phyloP scores from a whole-genome alignment of 75 land plant genomes.

The Picea glauca region DNA sequence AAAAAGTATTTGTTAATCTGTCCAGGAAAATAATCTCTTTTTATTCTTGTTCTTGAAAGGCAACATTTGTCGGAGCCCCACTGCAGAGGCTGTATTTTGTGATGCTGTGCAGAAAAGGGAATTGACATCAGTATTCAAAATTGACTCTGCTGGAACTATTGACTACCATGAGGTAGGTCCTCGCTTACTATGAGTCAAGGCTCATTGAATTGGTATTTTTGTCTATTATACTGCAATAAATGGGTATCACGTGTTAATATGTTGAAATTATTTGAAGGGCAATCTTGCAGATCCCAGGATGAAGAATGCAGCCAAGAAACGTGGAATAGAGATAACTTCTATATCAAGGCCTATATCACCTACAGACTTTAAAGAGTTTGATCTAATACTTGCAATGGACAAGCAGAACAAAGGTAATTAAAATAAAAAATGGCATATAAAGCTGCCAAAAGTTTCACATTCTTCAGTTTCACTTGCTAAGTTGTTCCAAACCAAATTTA shows the following conservation, averaged over 20 bases:
- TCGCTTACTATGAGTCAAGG: conserved; percentile 6
- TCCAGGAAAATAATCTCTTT: background rate
- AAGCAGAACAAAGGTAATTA: conserved; percentile 77
- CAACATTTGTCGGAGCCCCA: conserved; percentile 96
- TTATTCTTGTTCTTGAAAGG: conserved; percentile 23
- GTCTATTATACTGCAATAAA: background rate
- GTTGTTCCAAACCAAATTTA: background rate
- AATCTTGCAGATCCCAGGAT: conserved; percentile 90
- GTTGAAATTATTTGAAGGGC: conserved; percentile 45
- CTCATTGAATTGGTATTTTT: background rate
- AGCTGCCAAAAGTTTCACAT: background rate
- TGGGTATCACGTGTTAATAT: background rate
- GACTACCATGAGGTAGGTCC: conserved; percentile 80
- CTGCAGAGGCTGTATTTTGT: conserved; percentile 96
- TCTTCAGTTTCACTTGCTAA: background rate
- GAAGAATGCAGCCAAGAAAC: conserved; percentile 80
- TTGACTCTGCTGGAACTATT: conserved; percentile 99
- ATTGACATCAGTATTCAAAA: conserved; percentile 52
- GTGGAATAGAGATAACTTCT: conserved; percentile 89
- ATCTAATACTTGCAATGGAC: conserved; percentile 98
- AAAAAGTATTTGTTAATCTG: background rate
- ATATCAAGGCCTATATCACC: conserved; percentile 91
- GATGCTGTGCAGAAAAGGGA: conserved; percentile 63
- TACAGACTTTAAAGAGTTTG: conserved; percentile 91
- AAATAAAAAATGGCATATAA: background rate